These are phyloP conservation scores for Psidium friedrichsthalianum DNA, from an alignment of 345 rosid species.

Conservation along the genomic window DNA sequence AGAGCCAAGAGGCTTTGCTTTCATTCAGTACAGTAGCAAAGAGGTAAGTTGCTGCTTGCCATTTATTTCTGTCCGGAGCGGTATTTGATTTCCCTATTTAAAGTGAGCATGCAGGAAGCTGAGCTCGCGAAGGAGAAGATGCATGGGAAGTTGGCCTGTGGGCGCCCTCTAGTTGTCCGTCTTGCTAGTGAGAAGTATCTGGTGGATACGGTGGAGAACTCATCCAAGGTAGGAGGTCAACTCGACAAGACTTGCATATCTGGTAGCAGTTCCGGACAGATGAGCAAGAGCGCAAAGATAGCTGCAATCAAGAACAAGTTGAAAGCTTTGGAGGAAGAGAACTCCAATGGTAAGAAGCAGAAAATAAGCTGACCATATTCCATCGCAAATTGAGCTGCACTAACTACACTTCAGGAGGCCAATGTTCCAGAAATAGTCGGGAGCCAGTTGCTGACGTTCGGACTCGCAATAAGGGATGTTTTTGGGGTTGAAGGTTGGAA, in stretches of 20 bases:
- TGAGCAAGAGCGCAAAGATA: conserved; percentile 58
- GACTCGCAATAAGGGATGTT: background rate
- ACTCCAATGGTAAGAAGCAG: conserved; percentile 44
- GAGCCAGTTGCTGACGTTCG: background rate
- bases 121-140: conserved; percentile 84
- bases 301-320: conserved; percentile 86
- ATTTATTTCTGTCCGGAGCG: conserved; percentile 1
- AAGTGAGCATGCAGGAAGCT: conserved; percentile 99
- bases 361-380: conserved; percentile 22
- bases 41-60: conserved; percentile 46
- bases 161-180: conserved; percentile 76
- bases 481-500: background rate
- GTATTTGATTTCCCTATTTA: conserved; percentile 49
- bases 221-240: conserved; percentile 23
- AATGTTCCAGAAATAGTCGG: background rate
- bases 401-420: background rate
- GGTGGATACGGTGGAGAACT: conserved; percentile 28
- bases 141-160: conserved; percentile 89
- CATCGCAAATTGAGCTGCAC: background rate
- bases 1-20: conserved; percentile 84
- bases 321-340: conserved; percentile 66
- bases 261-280: conserved; percentile 45
- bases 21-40: conserved; percentile 61
- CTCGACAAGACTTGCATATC: conserved; percentile 19
- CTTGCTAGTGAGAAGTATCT: conserved; percentile 64